These are phyloP conservation scores for Peribolospora kevripleyi DNA, from an alignment of 768 basidiomycete genomes.

Conservation along the genomic window DNA sequence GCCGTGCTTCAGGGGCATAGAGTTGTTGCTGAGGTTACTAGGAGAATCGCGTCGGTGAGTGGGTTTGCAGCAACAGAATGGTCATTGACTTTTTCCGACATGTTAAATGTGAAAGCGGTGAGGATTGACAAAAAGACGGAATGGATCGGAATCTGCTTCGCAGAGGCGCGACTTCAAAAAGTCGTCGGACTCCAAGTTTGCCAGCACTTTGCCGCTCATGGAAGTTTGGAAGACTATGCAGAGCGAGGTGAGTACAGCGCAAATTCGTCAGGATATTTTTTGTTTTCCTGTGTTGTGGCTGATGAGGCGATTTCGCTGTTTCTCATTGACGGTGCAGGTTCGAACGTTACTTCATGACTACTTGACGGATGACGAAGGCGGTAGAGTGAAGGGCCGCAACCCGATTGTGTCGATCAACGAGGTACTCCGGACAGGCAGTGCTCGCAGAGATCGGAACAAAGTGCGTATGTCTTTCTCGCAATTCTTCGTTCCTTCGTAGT, in stretches of 20 bases:
- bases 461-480: conserved; percentile 21
- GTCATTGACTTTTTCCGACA: neutral
- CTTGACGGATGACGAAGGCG: conserved; percentile 71
- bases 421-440: conserved; percentile 59
- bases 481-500: neutral
- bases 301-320: neutral
- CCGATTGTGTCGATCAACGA: conserved; percentile 87
- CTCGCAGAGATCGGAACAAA: conserved; percentile 53
- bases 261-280: conserved; percentile 1
- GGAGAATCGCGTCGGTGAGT: conserved; percentile 72
- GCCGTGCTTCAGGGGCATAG: conserved; percentile 78
- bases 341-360: conserved; percentile 65
- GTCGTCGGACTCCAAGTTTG: conserved; percentile 48
- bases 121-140: neutral
- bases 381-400: conserved; percentile 50
- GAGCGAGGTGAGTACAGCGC: conserved; percentile 39
- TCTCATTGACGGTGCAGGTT: conserved; percentile 29
- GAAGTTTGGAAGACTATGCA: conserved; percentile 80
- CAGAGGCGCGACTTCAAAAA: conserved; percentile 83
- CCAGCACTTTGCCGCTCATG: conserved; percentile 43
- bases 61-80: neutral
- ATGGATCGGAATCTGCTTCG: conserved; percentile 2
- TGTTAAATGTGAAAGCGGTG: neutral
- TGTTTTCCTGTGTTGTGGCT: neutral
- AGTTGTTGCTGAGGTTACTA: conserved; percentile 70